A percentile compares a stretch with the other conserved stretches of the same genome.
These are phyloP conservation scores for Begonia masoniana DNA, from an alignment of 306 rosid genomes.

Conservation along the genomic window DNA sequence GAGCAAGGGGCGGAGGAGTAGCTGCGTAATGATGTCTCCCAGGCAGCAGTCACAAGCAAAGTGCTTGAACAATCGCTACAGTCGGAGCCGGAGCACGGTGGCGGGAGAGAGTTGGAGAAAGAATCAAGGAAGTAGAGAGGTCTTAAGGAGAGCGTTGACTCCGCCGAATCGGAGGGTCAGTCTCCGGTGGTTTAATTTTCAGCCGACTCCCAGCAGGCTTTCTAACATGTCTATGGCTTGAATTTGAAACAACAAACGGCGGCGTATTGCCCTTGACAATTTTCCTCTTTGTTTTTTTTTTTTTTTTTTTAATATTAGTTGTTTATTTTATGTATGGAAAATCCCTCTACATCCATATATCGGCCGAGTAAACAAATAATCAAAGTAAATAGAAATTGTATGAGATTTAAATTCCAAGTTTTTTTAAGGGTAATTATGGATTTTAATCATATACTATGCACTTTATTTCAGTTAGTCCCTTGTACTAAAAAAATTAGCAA, in stretches of 20 bases:
- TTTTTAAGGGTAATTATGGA: too few species aligned
- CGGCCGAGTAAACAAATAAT: too few species aligned
- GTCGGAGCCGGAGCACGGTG: constrained; percentile 33
- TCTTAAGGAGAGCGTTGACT: constrained; percentile 58
- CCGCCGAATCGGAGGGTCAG: constrained; percentile 41
- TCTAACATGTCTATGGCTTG: constrained; percentile 73
- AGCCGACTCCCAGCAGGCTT: constrained; percentile 80
- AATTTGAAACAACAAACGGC: neutral
- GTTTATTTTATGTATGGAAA: too few species aligned
- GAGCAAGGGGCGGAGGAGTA: constrained; percentile 13
- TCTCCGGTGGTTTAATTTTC: constrained; percentile 75
- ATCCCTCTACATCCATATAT: too few species aligned
- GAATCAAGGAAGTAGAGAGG: constrained; percentile 43
- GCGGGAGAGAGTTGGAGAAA: constrained; percentile 33
- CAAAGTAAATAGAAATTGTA: too few species aligned
- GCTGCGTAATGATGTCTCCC: constrained; percentile 9
- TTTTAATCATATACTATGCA: too few species aligned
- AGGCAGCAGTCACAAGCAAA: constrained; percentile 16
- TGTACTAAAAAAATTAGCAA: too few species aligned
- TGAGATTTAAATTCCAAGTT: too few species aligned
- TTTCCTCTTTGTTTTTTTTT: neutral
- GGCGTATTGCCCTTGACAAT: too few species aligned
- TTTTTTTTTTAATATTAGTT: too few species aligned
- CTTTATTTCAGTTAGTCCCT: too few species aligned
- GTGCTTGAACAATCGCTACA: constrained; percentile 34